phyloP scores from a whole-genome alignment of 1,139 yeast species.

The Hanseniaspora uvarum region DNA sequence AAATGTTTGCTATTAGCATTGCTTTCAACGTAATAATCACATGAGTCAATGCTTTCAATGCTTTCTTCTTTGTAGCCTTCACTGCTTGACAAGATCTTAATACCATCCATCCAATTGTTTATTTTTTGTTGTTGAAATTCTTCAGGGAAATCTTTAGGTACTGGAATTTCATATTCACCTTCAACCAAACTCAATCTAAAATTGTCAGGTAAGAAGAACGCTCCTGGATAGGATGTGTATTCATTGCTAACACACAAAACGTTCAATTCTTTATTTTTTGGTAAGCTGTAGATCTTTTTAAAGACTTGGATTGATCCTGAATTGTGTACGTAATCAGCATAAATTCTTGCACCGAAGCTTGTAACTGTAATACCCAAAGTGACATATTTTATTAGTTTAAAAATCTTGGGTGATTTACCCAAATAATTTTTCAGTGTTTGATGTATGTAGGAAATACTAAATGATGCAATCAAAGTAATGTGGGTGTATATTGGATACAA shows the following conservation, averaged over 20 bases:
- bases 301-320: slow-evolving; percentile 49
- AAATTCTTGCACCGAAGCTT: slow-evolving; percentile 32
- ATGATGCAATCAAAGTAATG: slow-evolving; percentile 53
- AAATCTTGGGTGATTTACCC: neutral
- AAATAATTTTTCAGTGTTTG: neutral
- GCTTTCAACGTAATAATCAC: slow-evolving; percentile 51
- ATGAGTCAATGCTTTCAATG: slow-evolving; percentile 36
- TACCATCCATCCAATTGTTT: slow-evolving; percentile 12
- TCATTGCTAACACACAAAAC: slow-evolving; percentile 84
- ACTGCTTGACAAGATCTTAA: slow-evolving; percentile 41
- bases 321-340: slow-evolving; percentile 48
- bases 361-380: slow-evolving; percentile 20
- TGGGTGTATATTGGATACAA: slow-evolving; percentile 75
- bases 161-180: slow-evolving; percentile 74
- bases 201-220: slow-evolving; percentile 61
- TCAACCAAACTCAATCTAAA: slow-evolving; percentile 55
- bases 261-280: slow-evolving; percentile 26
- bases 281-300: slow-evolving; percentile 24
- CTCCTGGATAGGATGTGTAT: slow-evolving; percentile 88
- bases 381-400: neutral
- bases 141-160: slow-evolving; percentile 70
- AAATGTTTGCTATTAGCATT: neutral
- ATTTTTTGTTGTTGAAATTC: slow-evolving; percentile 18
- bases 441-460: slow-evolving; percentile 31
- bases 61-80: slow-evolving; percentile 57